phyloP scores from a whole-genome alignment of 176 grass and related monocot species.

The Thalia dealbata region DNA sequence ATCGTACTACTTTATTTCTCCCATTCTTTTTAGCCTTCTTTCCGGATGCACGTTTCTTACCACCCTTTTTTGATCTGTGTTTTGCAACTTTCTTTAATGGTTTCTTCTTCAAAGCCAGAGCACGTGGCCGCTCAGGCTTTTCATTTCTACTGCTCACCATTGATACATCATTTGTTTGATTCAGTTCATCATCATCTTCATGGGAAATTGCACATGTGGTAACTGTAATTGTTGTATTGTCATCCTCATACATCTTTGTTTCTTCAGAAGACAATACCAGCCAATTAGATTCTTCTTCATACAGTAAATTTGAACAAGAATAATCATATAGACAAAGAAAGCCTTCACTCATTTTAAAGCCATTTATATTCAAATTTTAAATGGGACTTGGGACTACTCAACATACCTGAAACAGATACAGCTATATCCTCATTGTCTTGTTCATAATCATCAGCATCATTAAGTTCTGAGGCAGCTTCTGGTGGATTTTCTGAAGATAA shows the following conservation, averaged over 20 bases:
- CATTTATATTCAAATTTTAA: slow-evolving; percentile 2
- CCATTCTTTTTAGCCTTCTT: slow-evolving; percentile 28
- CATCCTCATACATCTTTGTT: slow-evolving; percentile 75
- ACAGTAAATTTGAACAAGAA: not conserved
- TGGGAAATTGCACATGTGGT: slow-evolving; percentile 54
- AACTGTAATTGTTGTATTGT: slow-evolving; percentile 49
- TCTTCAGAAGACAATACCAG: slow-evolving; percentile 34
- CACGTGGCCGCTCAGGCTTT: slow-evolving; percentile 38
- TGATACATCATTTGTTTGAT: slow-evolving; percentile 8
- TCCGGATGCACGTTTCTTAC: not conserved
- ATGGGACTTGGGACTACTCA: not conserved
- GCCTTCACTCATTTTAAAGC: not conserved
- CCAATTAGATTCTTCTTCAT: not conserved
- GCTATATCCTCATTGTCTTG: slow-evolving; percentile 30
- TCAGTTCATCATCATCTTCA: slow-evolving; percentile 31
- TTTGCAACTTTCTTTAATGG: slow-evolving; percentile 43
- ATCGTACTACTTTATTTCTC: slow-evolving; percentile 18
- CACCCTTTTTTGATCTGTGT: slow-evolving; percentile 25
- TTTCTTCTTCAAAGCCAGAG: slow-evolving; percentile 41
- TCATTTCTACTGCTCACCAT: slow-evolving; percentile 10
- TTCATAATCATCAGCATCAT: slow-evolving; percentile 16
- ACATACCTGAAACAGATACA: slow-evolving; percentile 42
- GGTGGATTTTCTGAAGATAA: slow-evolving; percentile 33
- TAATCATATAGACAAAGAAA: not conserved
- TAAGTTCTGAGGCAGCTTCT: slow-evolving; percentile 10